These are phyloP conservation scores for Amauroascus niger DNA, from an alignment of 2,329 filamentous ascomycete genomes.

Conservation along the genomic window DNA sequence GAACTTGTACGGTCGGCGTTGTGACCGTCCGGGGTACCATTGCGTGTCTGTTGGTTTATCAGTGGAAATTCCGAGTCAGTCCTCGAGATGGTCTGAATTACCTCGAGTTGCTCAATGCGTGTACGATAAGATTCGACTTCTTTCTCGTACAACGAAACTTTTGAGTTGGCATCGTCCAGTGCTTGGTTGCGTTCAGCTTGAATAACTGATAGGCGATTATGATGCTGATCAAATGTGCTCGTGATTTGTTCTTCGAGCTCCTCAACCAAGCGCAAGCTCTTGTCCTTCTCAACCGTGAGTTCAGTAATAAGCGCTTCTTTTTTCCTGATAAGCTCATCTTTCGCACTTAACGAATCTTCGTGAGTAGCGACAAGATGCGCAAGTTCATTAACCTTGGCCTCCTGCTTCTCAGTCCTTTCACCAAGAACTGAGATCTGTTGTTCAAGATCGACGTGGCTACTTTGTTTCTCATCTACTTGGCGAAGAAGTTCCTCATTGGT, in stretches of 20 bases:
- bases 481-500: conserved; percentile 33
- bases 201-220: conserved; percentile 78
- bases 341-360: conserved; percentile 38
- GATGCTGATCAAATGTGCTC: conserved; percentile 87
- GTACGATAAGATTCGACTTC: conserved; percentile 52
- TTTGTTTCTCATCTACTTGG: conserved; percentile 27
- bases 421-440: conserved; percentile 32
- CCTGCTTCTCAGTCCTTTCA: conserved; percentile 35
- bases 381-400: conserved; percentile 49
- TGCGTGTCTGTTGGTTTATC: conserved; percentile 25
- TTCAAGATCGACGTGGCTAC: conserved; percentile 27
- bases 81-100: conserved; percentile 35
- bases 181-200: conserved; percentile 64
- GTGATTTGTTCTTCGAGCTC: conserved; percentile 95
- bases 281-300: conserved; percentile 62
- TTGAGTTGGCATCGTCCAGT: conserved; percentile 66
- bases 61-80: neutral
- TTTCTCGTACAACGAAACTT: conserved; percentile 52
- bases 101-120: conserved; percentile 63
- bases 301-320: conserved; percentile 40
- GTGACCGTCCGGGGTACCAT: conserved; percentile 27
- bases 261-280: conserved; percentile 83
- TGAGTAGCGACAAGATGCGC: conserved; percentile 39
- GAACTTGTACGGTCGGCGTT: conserved; percentile 48
- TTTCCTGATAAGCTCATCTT: conserved; percentile 38